phyloP scores from a whole-genome alignment of 2,329 filamentous ascomycete genomes.

The Kalmusia sp. region DNA sequence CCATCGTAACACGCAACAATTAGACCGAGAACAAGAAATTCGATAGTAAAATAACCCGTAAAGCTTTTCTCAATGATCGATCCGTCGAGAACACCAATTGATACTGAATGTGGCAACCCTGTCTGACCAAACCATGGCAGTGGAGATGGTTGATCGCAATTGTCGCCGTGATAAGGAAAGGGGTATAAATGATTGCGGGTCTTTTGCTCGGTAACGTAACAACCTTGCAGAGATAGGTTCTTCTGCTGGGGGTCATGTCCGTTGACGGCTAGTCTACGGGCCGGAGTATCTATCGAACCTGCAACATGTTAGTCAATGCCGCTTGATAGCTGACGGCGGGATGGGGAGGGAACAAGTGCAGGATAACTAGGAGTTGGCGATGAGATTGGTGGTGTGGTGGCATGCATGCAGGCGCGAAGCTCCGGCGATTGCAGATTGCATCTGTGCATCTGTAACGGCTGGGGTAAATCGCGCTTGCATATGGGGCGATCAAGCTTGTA shows the following conservation, averaged over 20 bases:
- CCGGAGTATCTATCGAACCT: slow-evolving; percentile 44
- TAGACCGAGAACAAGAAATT: neutral
- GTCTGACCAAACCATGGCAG: slow-evolving; percentile 9
- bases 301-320: slow-evolving; percentile 17
- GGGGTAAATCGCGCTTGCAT: slow-evolving; percentile 1
- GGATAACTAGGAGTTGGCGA: neutral
- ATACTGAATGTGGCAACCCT: neutral
- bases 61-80: slow-evolving; percentile 8
- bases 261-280: slow-evolving; percentile 24
- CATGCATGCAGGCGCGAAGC: neutral
- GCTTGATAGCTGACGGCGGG: neutral
- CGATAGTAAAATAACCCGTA: neutral
- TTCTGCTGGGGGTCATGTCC: neutral
- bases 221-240: neutral
- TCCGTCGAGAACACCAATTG: neutral
- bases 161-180: slow-evolving; percentile 9
- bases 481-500: slow-evolving; percentile 4
- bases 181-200: slow-evolving; percentile 18
- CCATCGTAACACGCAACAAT: neutral
- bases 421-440: slow-evolving; percentile 1
- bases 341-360: neutral
- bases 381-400: neutral
- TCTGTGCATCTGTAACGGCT: neutral
- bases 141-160: neutral
- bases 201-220: slow-evolving; percentile 8